Evolutionary conservation across 805 yeast species (phyloP).

Genomic region (Candida odintsovae): DNA sequence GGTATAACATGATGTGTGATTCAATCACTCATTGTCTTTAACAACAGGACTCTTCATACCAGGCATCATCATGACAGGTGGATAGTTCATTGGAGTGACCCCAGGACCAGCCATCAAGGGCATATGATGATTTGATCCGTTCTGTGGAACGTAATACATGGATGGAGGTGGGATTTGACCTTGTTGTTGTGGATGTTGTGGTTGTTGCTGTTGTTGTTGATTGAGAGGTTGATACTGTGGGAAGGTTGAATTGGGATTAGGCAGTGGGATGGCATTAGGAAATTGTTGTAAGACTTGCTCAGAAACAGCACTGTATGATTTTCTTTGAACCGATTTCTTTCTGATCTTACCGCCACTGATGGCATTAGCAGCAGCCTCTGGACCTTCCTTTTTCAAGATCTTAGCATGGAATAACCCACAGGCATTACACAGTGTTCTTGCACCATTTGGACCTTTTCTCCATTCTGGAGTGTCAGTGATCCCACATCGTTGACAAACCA

Average conservation of each 20-base stretch:
- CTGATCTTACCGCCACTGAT: slow-evolving; percentile 9
- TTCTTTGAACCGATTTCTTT: slow-evolving; percentile 7
- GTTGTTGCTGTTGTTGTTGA: no score
- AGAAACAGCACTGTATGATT: not conserved
- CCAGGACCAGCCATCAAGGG: not conserved
- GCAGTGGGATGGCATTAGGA: not conserved
- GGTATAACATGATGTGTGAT: no score
- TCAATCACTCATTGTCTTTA: not conserved
- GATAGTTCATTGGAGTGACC: not conserved
- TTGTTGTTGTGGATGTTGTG: not conserved
- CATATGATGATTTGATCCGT: not conserved
- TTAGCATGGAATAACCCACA: slow-evolving; percentile 76
- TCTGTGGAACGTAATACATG: not conserved
- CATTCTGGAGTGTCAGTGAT: slow-evolving; percentile 67
- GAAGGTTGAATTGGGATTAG: not conserved
- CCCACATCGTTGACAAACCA: slow-evolving; percentile 40
- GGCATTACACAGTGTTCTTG: slow-evolving; percentile 72
- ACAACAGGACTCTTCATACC: not conserved
- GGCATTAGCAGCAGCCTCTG: slow-evolving; percentile 23
- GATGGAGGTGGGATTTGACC: not conserved
- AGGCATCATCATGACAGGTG: not conserved
- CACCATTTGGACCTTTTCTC: slow-evolving; percentile 76
- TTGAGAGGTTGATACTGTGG: not conserved
- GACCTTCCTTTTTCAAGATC: slow-evolving; percentile 41
- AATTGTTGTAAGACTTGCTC: not conserved